Evolutionary conservation across 805 yeast species (phyloP), one percentile per base, ranked within the genome.

Genomic region (Monosporozyma aquatica): DNA sequence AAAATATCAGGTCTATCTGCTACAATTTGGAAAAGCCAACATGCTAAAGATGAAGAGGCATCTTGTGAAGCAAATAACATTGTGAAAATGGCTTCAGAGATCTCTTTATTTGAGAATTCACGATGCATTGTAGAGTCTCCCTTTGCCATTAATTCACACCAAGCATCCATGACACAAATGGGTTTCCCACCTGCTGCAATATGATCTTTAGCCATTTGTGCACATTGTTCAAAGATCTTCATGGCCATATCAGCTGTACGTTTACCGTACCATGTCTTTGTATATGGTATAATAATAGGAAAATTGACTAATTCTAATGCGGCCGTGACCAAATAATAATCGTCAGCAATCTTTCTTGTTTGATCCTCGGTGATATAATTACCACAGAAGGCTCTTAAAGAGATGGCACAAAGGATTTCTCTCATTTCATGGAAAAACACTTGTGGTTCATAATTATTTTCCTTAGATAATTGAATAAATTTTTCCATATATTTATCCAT

Each of bases 221-320:
- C 95, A 71, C 97, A 90, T 22, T 66, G 66, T 58, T 80, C 96
- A 55, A 92, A 87, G 54, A 87, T 80, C 54, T 78, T 81, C 97
- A 92, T 90, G 14, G 95, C 86, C 72, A 81, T 77, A 62, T 92
- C 95, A 44, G 97, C 95, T 57, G 89, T 83, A 60, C 74, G 78
- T 70, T 85, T 82, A 52, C 98, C 98, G 66, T 89, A 86, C 98
- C 98, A 92, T 27, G 98, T 82, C 70, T 90, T 92, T 47, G 98
- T 87, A 72, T 74, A 92, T 24, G 98, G 98, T 38, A 92, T 64
- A 50, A 92, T 90, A 55, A 92, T 85, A 48, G 98, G 98, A 78
- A 92, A 92, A 71, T 92, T 92, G 48, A 92, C 98, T 52, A 92
- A 76, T 68, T 92, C 98, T 59, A 92, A 74, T 22, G 98, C 98